Evolutionary conservation across 106 monocot genomes (phyloP).

Genomic region (Acorus calamus): DNA sequence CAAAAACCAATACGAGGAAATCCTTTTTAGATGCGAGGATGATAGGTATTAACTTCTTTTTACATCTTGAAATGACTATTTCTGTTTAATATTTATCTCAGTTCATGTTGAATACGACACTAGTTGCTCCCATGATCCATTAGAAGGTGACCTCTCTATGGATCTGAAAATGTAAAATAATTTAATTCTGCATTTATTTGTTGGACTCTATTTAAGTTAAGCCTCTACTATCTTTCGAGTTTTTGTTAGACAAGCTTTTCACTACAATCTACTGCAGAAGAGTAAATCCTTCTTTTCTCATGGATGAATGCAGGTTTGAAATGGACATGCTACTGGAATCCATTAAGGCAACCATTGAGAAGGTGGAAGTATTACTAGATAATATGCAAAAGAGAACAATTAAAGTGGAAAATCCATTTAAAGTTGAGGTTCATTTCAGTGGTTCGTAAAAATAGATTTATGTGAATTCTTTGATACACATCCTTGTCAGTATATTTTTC

Average conservation of each 20-base stretch:
- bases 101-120: neutral
- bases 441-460: neutral
- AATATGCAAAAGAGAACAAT: neutral
- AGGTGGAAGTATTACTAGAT: slow-evolving; percentile 6
- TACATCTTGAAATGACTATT: neutral
- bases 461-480: no score
- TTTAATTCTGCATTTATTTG: no score
- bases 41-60: slow-evolving; percentile 25
- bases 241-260: no score
- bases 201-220: no score
- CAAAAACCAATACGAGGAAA: slow-evolving; percentile 63
- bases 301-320: slow-evolving; percentile 5
- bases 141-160: no score
- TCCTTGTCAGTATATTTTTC: no score
- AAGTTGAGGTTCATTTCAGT: slow-evolving; percentile 10
- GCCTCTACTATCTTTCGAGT: no score
- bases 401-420: neutral
- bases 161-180: no score
- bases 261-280: no score
- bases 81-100: neutral
- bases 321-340: slow-evolving; percentile 6
- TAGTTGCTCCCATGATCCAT: no score
- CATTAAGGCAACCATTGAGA: neutral
- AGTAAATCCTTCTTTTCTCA: no score
- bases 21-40: slow-evolving; percentile 59